Conservation (phyloP, 805 yeast genomes). For the Saturnispora ahearnii region DNA sequence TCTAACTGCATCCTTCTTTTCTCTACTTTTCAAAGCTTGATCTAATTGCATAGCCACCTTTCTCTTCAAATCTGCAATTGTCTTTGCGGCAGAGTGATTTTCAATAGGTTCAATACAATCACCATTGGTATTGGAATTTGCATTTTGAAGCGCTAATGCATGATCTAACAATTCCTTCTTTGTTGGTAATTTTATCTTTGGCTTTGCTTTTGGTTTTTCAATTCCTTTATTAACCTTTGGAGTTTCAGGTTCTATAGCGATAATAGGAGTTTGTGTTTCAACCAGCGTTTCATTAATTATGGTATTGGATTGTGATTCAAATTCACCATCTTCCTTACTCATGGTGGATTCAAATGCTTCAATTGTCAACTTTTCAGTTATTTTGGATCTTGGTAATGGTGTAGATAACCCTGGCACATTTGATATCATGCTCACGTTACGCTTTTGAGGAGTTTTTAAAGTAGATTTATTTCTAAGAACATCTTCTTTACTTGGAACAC, state of each 20-base stretch:
- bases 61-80: not conserved
- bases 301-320: not conserved
- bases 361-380: not conserved
- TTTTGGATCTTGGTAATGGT: constrained; percentile 2
- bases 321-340: not conserved
- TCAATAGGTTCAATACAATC: not conserved
- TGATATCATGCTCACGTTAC: constrained; percentile 4
- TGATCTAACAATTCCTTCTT: constrained; percentile 3
- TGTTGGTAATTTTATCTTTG: constrained; percentile 2
- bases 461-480: constrained; percentile 17
- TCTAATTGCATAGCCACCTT: constrained; percentile 2
- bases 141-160: constrained; percentile 1
- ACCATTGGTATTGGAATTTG: not conserved
- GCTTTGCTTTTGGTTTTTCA: constrained; percentile 1
- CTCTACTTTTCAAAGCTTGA: not conserved
- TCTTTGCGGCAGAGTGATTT: not conserved
- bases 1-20: not conserved
- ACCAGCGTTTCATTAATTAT: not conserved
- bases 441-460: constrained; percentile 25
- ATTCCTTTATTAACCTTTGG: not conserved
- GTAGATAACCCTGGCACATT: constrained; percentile 5
- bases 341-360: not conserved
- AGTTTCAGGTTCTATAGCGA: constrained; percentile 2
- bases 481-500: constrained; percentile 27
- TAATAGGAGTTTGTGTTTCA: not conserved